These are phyloP conservation scores for Penicillium crystallinum DNA, from an alignment of 495 filamentous ascomycete genomes.

Conservation along the genomic window DNA sequence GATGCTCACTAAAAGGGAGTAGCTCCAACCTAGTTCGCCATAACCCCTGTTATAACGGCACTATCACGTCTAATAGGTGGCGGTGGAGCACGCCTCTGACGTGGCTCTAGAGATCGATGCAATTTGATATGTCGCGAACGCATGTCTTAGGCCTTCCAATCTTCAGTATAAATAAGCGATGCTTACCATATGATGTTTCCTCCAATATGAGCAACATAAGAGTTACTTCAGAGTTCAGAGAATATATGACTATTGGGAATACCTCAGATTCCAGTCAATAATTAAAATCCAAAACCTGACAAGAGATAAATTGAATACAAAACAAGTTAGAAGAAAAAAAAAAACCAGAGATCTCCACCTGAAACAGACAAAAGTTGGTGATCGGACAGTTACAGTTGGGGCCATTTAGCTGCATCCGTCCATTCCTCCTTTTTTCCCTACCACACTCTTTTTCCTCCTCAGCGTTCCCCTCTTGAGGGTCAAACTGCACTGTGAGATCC, in stretches of 20 bases:
- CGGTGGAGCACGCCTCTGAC: conserved; percentile 25
- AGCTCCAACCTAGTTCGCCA: not conserved
- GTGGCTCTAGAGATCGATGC: conserved; percentile 9
- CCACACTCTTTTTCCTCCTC: not conserved
- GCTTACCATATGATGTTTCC: not conserved
- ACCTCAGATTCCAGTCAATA: too few relatives aligned
- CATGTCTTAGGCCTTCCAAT: conserved; percentile 12
- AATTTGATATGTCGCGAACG: conserved; percentile 16
- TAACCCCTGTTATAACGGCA: conserved; percentile 4
- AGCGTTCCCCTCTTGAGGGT: not conserved
- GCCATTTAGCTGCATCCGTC: conserved; percentile 18
- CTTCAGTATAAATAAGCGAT: not conserved
- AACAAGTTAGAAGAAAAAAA: not conserved
- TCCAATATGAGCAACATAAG: not conserved
- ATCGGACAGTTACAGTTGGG: conserved; percentile 2
- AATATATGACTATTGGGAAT: too few relatives aligned
- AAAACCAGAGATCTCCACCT: not conserved
- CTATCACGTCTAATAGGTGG: conserved; percentile 2
- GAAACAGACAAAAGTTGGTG: conserved; percentile 15
- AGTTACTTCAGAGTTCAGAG: too few relatives aligned
- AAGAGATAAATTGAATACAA: not conserved
- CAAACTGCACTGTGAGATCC: not conserved
- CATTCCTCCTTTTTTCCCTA: conserved; percentile 17
- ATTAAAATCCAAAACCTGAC: not conserved
- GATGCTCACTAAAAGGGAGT: not conserved